phyloP scores from a whole-genome alignment of 2,329 filamentous ascomycete species.

The Aspergillus fumigatus region DNA sequence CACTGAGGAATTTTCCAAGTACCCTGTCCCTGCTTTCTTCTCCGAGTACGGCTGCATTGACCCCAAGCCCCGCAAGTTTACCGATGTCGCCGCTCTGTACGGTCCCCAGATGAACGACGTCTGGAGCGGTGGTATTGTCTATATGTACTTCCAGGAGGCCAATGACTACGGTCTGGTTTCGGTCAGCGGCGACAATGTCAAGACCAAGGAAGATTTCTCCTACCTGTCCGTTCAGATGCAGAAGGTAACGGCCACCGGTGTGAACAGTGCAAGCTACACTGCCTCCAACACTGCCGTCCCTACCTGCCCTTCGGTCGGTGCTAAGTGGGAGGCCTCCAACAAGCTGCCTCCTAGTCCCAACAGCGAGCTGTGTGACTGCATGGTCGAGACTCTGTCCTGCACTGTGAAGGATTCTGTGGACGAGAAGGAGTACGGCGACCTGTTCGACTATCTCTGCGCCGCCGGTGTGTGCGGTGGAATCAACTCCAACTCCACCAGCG shows the following conservation, averaged over 20 bases:
- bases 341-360: constrained; percentile 80
- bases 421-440: constrained; percentile 51
- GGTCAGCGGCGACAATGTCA: constrained; percentile 60
- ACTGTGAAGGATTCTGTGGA: constrained; percentile 56
- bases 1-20: constrained; percentile 80
- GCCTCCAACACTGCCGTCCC: constrained; percentile 65
- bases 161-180: constrained; percentile 73
- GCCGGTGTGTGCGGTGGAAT: constrained; percentile 38
- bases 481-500: constrained; percentile 33
- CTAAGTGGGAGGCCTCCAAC: constrained; percentile 64
- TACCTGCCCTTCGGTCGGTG: constrained; percentile 63
- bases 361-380: constrained; percentile 75
- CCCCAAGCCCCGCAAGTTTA: constrained; percentile 67
- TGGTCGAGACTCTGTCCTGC: constrained; percentile 70
- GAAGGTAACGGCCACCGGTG: constrained; percentile 61
- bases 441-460: constrained; percentile 58
- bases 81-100: constrained; percentile 80
- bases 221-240: constrained; percentile 67
- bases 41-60: constrained; percentile 97
- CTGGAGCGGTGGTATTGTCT: constrained; percentile 95
- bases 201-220: constrained; percentile 69
- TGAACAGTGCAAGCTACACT: constrained; percentile 63
- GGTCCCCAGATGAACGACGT: constrained; percentile 74
- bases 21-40: constrained; percentile 94
- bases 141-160: constrained; percentile 92